Evolutionary conservation across 2,329 filamentous ascomycete species (phyloP).

Genomic region (Fusarium musae): DNA sequence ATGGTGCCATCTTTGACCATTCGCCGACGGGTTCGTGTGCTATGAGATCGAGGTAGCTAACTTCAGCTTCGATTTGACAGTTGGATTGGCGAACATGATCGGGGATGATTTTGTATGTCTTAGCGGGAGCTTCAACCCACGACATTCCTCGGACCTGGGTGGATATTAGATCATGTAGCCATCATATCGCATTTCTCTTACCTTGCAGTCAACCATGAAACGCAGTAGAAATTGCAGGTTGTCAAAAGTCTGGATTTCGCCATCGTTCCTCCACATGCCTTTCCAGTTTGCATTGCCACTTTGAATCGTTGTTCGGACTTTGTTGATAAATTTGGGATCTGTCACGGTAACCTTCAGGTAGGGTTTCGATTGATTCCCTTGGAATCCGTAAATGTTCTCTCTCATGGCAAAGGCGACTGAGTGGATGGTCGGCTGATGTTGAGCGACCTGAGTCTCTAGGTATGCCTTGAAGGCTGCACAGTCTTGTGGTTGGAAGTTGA

Average conservation of each 20-base stretch:
- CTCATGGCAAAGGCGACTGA: constrained; percentile 84
- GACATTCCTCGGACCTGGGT: constrained; percentile 88
- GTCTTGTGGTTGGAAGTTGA: constrained; percentile 82
- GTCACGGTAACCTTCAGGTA: constrained; percentile 94
- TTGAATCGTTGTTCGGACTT: constrained; percentile 80
- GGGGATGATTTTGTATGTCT: constrained; percentile 77
- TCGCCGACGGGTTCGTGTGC: constrained; percentile 90
- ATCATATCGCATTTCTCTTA: constrained; percentile 49
- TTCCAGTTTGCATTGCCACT: constrained; percentile 86
- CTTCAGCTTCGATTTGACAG: constrained; percentile 93
- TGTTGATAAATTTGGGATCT: constrained; percentile 85
- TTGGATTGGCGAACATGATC: constrained; percentile 81
- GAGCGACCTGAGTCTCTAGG: constrained; percentile 81
- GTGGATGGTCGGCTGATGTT: constrained; percentile 78
- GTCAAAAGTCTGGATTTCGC: constrained; percentile 89
- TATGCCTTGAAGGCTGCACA: constrained; percentile 82
- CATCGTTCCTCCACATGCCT: constrained; percentile 80
- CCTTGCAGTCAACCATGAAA: constrained; percentile 97
- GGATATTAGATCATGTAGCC: constrained; percentile 29
- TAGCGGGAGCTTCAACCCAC: constrained; percentile 88
- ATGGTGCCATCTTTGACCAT: constrained; percentile 97
- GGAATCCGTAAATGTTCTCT: constrained; percentile 93
- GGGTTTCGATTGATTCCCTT: constrained; percentile 90
- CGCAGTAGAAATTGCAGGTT: constrained; percentile 94
- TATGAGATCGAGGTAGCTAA: constrained; percentile 84